Evolutionary conservation across 441 rosid species (phyloP), one percentile per base, ranked within the genome.

Genomic region (Mallotus japonicus): DNA sequence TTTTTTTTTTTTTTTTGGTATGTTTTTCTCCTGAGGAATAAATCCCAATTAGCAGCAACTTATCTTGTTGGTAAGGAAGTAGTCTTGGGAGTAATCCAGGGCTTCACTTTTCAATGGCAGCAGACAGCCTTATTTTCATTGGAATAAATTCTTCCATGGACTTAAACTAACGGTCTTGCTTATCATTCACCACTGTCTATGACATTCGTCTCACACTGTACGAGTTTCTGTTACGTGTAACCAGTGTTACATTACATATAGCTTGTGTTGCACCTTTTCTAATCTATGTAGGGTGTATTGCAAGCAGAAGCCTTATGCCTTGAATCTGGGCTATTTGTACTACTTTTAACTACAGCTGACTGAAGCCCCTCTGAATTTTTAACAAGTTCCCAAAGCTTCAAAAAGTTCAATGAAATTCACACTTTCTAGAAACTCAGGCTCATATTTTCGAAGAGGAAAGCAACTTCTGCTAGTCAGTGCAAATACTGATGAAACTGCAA

Each of bases 41-140:
- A 76, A 84, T 80, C 78, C 81, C 79, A 74, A 72, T 71, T 72
- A 74, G 70, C 76, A 75, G 65, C 87, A 79, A 76, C 83, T 84
- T 73, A 74, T 78, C 83, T 68, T 81, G 75, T 70, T 78, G 71
- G 75, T 67, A 64, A 73, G 51, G 60, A 72, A 77, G 67, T 19
- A 76, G 57, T 60, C 75, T 58, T 16, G 58, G 32, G 4, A 59
- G 77, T 59, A 66, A 67, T 62, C 72, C 71, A n/a, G 62, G 54
- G 69, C 79, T 77, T 77, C 72, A 42, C 54, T 64, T 69, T 42
- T 68, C 73, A 67, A 19, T n/a, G 34, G 73, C 57, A 72, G 77
- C 65, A 63, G 65, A 40, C 24, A 66, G 62, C 46, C 72, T 66
- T 63, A 73, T 65, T 78, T 77, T 78, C 70, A 67, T 14, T 59